These are phyloP conservation scores for Globisporangium splendens DNA, from an alignment of 352 stramenopile species.

Conservation along the genomic window DNA sequence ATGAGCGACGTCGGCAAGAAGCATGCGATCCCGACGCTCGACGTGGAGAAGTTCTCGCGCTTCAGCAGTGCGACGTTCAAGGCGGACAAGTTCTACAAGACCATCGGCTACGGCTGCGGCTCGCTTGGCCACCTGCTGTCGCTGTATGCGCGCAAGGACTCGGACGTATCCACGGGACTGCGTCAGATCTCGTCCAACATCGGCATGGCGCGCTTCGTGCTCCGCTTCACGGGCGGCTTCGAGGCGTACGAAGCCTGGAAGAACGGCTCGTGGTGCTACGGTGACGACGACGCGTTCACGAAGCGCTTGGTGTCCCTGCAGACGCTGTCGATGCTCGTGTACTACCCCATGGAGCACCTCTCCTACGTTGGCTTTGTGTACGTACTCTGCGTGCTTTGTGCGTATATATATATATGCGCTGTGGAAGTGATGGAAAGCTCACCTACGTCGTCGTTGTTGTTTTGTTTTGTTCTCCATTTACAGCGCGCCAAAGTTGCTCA, in stretches of 20 bases:
- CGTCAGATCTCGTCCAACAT: constrained; percentile 70
- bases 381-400: constrained; percentile 78
- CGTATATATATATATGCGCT: constrained; percentile 17
- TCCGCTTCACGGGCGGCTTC: constrained; percentile 72
- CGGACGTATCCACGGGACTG: constrained; percentile 47
- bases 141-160: constrained; percentile 41
- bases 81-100: constrained; percentile 85
- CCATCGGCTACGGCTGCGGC: constrained; percentile 66
- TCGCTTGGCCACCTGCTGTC: constrained; percentile 53
- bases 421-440: neutral
- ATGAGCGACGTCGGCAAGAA: constrained; percentile 13
- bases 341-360: constrained; percentile 84
- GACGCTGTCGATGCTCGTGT: constrained; percentile 78
- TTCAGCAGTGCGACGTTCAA: constrained; percentile 57
- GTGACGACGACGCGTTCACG: constrained; percentile 64
- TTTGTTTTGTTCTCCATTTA: constrained; percentile 5
- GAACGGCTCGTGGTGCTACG: constrained; percentile 75
- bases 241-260: constrained; percentile 71
- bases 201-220: constrained; percentile 73
- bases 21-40: constrained; percentile 21
- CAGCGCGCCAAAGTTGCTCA: constrained; percentile 72
- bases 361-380: constrained; percentile 85
- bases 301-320: constrained; percentile 59
- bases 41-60: constrained; percentile 68
- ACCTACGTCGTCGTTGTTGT: no score